phyloP scores from a whole-genome alignment of 768 basidiomycete species.

The Tulasnella sp. region DNA sequence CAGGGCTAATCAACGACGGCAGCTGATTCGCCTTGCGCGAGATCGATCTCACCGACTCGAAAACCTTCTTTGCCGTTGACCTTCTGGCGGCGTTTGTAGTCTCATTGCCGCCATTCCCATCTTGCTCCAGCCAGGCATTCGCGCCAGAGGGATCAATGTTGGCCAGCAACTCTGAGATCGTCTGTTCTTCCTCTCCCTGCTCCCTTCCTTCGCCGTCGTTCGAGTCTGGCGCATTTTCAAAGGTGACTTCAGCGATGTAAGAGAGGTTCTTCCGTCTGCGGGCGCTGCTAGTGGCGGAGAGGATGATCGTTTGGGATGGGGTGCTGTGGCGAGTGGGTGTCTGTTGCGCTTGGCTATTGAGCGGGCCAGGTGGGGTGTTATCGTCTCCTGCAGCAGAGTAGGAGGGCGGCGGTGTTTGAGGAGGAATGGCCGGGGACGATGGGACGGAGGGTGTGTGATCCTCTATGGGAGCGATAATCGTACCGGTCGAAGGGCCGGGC shows the following conservation, averaged over 20 bases:
- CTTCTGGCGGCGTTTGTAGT: neutral
- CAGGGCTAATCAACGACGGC: neutral
- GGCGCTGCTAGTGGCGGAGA: slow-evolving; percentile 4
- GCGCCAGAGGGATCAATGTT: neutral
- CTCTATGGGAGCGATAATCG: no score
- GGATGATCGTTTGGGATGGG: neutral
- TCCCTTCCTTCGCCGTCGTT: neutral
- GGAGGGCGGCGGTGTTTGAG: neutral
- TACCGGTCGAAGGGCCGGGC: no score
- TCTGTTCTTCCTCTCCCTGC: no score
- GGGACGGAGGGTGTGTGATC: neutral
- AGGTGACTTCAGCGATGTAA: slow-evolving; percentile 1
- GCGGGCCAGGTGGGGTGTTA: neutral
- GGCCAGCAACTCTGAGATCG: no score
- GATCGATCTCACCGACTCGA: neutral
- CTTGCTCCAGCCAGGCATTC: slow-evolving; percentile 4
- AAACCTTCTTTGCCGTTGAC: slow-evolving; percentile 5
- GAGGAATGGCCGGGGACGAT: neutral
- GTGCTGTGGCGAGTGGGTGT: slow-evolving; percentile 1
- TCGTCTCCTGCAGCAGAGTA: slow-evolving; percentile 1
- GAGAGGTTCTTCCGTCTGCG: neutral
- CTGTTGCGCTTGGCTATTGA: neutral
- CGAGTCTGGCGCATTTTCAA: neutral
- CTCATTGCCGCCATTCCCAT: neutral
- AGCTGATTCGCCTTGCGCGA: neutral